Evolutionary conservation across 257 asterid genomes (phyloP), one percentile per base, ranked within the genome.

Genomic region (Solanum sitiens): DNA sequence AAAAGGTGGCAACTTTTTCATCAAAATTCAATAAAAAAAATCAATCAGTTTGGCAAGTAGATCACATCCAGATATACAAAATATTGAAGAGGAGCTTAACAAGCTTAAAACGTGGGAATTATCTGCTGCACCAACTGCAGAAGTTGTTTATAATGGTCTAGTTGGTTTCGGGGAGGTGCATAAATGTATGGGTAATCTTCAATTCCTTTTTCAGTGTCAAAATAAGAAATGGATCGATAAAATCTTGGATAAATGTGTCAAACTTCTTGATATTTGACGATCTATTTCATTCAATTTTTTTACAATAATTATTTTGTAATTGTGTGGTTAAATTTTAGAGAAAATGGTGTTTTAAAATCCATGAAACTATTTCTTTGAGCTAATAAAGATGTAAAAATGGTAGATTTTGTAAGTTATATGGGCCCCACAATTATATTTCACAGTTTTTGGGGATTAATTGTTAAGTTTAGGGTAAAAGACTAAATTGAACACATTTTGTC

Each of bases 1-100:
- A 16, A 35, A 75, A 56, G 37, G 89, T 91, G 93, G 85, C 89
- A 37, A 53, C 14, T 5, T 85, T 68, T 89, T 86, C 91, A 33
- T 50, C 87, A 83, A 91, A 89, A 61, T 30, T 87, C 27, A 88
- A 75, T 33, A 75, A 61, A 79, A 7, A 37, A 80, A 89, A 83
- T 91, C 92, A 72, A 90, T 88, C 59, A 89, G 92, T 88, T 87
- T 88, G 83, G 88, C 90, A 20, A 61, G 88, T 86, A 83, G 92
- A 83, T 88, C 90, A 72, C 91, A 89, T 83, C 92, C 93, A 11
- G 74, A 89, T 33, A 86, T 88, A 14, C 87, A 88, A 4, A 83
- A 67, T 40, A 27, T 91, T 75, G 89, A 91, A 87, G 90, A 90
- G 79, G 90, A 83, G 86, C 44, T 91, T 47, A 87, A 20, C n/a